phyloP scores from a whole-genome alignment of 306 rosid species.

The Delonix regia region DNA sequence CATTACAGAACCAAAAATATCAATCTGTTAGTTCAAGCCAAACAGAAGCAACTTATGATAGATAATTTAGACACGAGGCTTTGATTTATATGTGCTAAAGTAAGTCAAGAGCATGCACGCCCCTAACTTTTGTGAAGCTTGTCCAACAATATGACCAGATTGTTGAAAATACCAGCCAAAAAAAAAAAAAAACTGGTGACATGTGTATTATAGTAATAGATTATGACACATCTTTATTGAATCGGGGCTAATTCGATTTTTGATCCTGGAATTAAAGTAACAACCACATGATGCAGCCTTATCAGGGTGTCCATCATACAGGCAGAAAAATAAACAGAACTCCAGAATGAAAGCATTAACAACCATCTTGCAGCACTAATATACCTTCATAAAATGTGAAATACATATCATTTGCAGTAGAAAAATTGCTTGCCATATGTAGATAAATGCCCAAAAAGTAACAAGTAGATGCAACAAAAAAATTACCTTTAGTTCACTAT shows the following conservation, averaged over 20 bases:
- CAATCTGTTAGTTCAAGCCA: background rate
- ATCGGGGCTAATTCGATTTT: slow-evolving; percentile 11
- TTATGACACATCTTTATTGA: background rate
- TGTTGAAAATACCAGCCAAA: slow-evolving; percentile 21
- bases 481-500: slow-evolving; percentile 79
- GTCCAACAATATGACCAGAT: slow-evolving; percentile 19
- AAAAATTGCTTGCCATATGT: slow-evolving; percentile 17
- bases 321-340: background rate
- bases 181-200: slow-evolving; percentile 17
- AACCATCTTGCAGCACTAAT: background rate
- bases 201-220: background rate
- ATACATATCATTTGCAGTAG: background rate
- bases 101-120: slow-evolving; percentile 3
- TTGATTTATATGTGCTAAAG: slow-evolving; percentile 1
- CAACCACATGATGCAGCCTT: background rate
- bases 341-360: background rate
- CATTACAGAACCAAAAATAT: slow-evolving; percentile 19
- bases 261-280: background rate
- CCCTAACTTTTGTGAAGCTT: slow-evolving; percentile 15
- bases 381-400: slow-evolving; percentile 3
- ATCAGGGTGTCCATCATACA: background rate
- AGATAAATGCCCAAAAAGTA: slow-evolving; percentile 18
- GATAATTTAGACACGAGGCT: slow-evolving; percentile 11
- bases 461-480: slow-evolving; percentile 21
- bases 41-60: slow-evolving; percentile 34